Base-by-base conservation (phyloP, 805 yeast genomes). In the Hanseniaspora osmophila region DNA sequence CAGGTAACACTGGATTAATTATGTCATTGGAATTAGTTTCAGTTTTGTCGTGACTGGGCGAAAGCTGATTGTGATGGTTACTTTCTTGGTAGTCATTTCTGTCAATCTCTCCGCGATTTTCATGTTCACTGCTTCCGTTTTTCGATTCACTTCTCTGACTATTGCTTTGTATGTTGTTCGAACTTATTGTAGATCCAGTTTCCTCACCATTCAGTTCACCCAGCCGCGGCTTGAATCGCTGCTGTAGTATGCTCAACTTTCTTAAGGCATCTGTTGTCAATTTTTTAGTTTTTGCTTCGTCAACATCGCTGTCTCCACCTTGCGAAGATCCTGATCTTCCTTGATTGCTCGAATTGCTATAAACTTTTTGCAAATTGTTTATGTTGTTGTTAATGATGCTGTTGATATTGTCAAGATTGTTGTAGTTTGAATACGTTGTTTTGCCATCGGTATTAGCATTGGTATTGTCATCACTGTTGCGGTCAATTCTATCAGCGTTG, bases 221-320 rank as follows among this genome's bases (percentile, higher is more conserved):
- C 37, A 41, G 16, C 38, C 11, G 41, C 17, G 2, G 42, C 29
- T 6, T 41, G 35, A 15, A 18, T 29, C 18, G 41, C 18, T 45
- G 44, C 16, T 52, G 59, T 41, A 67, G 44, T 2, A 58, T 48
- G 2, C 67, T 60, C 32, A 68, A 52, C 40, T 62, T 64, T 35
- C 61, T 58, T 43, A 67, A 44, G 0, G 73, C 71, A 47, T 64
- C 67, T 10, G 65, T 62, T 0, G 73, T 67, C 10, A 68, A 52
- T 42, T 59, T 60, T 32, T 52, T 59, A 27, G 60, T 61, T n/a
- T 58, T 57, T 6, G 49, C 51, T 35, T 35, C 38, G 10, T 46
- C 44, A 27, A 11, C 19, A 2, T 17, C n/a, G 11, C 58, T 62
- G 22, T 60, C 56, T 19, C 27, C 27, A 5, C 27, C 27, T 22